A percentile compares a stretch with the other conserved stretches of the same genome.
Evolutionary conservation across 441 rosid genomes (phyloP).

Genomic region (Erodium chrysanthum): DNA sequence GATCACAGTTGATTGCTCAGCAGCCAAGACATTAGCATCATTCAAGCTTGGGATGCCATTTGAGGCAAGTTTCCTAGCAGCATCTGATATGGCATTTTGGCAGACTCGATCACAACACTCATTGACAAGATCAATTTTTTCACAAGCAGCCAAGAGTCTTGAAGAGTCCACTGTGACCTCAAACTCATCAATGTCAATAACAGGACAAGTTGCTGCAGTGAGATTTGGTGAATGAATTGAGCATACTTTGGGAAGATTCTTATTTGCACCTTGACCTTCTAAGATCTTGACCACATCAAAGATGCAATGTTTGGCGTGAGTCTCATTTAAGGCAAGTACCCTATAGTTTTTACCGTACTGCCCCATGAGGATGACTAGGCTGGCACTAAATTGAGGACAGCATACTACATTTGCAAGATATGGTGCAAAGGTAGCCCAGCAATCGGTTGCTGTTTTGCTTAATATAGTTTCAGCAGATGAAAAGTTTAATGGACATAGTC

Average conservation of each 20-base stretch:
- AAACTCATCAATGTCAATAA: constrained; percentile 19
- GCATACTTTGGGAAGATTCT: constrained; percentile 24
- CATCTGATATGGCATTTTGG: constrained; percentile 27
- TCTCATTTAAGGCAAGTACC: constrained; percentile 24
- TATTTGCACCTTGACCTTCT: constrained; percentile 27
- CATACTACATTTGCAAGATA: constrained; percentile 33
- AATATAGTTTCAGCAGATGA: constrained; percentile 24
- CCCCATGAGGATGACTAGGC: constrained; percentile 28
- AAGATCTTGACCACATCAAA: constrained; percentile 28
- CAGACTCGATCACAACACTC: constrained; percentile 33
- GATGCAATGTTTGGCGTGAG: constrained; percentile 29
- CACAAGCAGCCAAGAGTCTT: constrained; percentile 30
- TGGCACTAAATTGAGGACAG: constrained; percentile 36
- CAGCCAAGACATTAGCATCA: constrained; percentile 14
- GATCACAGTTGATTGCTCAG: constrained; percentile 20
- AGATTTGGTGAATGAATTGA: constrained; percentile 25
- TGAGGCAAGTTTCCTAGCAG: constrained; percentile 24
- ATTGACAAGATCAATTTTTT: constrained; percentile 27
- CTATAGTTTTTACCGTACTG: constrained; percentile 28
- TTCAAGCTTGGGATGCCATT: constrained; percentile 14
- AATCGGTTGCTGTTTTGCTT: constrained; percentile 28
- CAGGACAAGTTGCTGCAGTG: constrained; percentile 28
- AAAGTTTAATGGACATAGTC: constrained; percentile 28
- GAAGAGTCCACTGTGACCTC: constrained; percentile 26
- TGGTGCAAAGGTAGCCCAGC: constrained; percentile 33